These are phyloP conservation scores for Neurospora sp. DNA, from an alignment of 495 filamentous ascomycete genomes.

Conservation along the genomic window DNA sequence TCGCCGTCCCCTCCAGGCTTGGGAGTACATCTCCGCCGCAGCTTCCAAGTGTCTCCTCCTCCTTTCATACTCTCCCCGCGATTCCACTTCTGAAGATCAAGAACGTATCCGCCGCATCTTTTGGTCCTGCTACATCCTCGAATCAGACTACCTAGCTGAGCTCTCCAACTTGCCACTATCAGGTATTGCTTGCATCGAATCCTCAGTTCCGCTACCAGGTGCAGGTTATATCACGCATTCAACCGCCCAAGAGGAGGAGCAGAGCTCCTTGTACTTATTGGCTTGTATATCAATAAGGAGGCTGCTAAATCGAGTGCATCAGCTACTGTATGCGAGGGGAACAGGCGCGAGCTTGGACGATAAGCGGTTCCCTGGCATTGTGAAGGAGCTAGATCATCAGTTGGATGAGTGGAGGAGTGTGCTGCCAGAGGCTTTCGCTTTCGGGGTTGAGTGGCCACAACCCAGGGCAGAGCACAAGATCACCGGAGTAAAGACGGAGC, in stretches of 20 bases:
- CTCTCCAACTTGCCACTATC: slow-evolving; percentile 33
- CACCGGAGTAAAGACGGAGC: slow-evolving; percentile 12
- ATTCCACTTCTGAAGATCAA: slow-evolving; percentile 18
- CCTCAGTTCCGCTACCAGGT: slow-evolving; percentile 29
- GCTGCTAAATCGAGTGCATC: slow-evolving; percentile 17
- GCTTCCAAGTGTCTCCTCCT: slow-evolving; percentile 31
- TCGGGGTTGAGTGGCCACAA: slow-evolving; percentile 12
- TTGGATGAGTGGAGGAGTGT: slow-evolving; percentile 34
- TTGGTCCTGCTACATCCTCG: slow-evolving; percentile 40
- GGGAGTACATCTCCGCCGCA: slow-evolving; percentile 22
- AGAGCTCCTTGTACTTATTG: slow-evolving; percentile 18
- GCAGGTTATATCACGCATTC: slow-evolving; percentile 16
- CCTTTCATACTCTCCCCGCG: slow-evolving; percentile 16
- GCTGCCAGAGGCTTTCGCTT: slow-evolving; percentile 29
- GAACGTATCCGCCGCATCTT: slow-evolving; percentile 38
- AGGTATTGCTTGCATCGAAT: slow-evolving; percentile 35
- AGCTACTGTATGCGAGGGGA: slow-evolving; percentile 16
- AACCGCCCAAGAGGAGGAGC: slow-evolving; percentile 9
- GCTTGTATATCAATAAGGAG: slow-evolving; percentile 19
- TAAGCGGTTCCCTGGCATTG: slow-evolving; percentile 28
- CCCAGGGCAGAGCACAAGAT: slow-evolving; percentile 4
- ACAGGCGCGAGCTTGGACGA: slow-evolving; percentile 21
- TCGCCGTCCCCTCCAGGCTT: slow-evolving; percentile 24
- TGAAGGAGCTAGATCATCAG: slow-evolving; percentile 34
- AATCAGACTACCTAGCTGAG: slow-evolving; percentile 28